phyloP scores from a whole-genome alignment of 108 stramenopile species.

The Phaeodactylum tricornutum region DNA sequence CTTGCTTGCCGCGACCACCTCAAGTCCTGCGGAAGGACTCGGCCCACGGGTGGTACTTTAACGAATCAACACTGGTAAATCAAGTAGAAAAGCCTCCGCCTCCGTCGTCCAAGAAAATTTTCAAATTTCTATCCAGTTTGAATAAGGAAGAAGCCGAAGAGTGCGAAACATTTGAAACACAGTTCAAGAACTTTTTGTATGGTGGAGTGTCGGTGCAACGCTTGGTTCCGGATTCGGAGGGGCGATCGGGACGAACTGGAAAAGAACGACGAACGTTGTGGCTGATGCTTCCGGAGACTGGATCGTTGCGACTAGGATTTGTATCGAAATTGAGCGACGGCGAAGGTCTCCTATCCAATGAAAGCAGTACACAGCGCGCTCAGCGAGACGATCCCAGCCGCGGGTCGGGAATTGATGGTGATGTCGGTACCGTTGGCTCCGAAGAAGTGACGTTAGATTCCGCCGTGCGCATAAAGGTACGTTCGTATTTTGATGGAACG shows the following conservation, averaged over 20 bases:
- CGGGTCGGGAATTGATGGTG: neutral
- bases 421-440: conserved; percentile 15
- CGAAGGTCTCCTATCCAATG: conserved; percentile 14
- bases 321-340: conserved; percentile 47
- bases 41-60: conserved; percentile 37
- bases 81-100: neutral
- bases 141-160: conserved; percentile 33
- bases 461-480: conserved; percentile 21
- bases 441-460: conserved; percentile 54
- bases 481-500: neutral
- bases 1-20: conserved; percentile 55
- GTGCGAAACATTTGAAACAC: conserved; percentile 44
- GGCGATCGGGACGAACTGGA: conserved; percentile 25
- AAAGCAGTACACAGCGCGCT: conserved; percentile 14
- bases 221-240: conserved; percentile 36
- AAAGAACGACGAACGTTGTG: conserved; percentile 68
- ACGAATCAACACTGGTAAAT: conserved; percentile 6
- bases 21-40: conserved; percentile 34
- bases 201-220: conserved; percentile 68
- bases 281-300: conserved; percentile 67
- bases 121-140: conserved; percentile 14
- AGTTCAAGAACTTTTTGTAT: conserved; percentile 73
- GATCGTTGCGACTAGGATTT: conserved; percentile 59
- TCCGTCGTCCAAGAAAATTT: conserved; percentile 16
- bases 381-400: conserved; percentile 1